Base-by-base conservation (phyloP, 331 rosid genomes). In the Malus hybrid region DNA sequence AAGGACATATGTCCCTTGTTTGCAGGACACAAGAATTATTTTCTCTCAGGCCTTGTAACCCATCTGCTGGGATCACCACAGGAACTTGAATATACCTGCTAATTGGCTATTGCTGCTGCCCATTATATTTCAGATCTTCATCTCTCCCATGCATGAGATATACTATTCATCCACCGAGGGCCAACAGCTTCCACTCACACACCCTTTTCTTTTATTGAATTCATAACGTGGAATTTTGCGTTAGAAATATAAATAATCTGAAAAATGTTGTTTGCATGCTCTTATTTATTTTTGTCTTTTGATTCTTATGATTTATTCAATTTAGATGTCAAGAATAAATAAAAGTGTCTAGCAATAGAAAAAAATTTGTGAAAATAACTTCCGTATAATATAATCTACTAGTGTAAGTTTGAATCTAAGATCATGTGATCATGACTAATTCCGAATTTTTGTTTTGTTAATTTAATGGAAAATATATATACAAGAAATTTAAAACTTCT, bases 1-100 rank as follows among this genome's bases (percentile, higher is more conserved):
- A 75, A 77, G 77, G 86, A 82, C 89, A 88, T 65, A 64, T 84
- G 89, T 84, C 68, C 80, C 79, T 79, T 63, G 72, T 79, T 77
- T 66, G 66, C 39, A 73, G 78, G 88, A 88, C 89, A 83, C 61
- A 46, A 14, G 68, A 63, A 76, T 82, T 79, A 46, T 76, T 80
- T 81, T 74, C 82, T 76, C 81, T 66, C 79, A 86, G 84, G 75
- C 77, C 66, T 76, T 87, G 85, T 82, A 60, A 80, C 81, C 83
- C 85, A 76, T 75, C 69, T 32, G 78, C 65, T 84, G 83, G 83
- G 50, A 65, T 72, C 89, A 84, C 48, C 71, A 77, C 68, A 79
- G 79, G 76, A 34, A 62, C 80, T 68, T 84, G 77, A 61, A 48
- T 30, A 20, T 13, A 67, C 77, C 77, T 60, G 26, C 67, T 55